phyloP scores from a whole-genome alignment of 1,139 yeast species.

The Sugiyamaella japonica region DNA sequence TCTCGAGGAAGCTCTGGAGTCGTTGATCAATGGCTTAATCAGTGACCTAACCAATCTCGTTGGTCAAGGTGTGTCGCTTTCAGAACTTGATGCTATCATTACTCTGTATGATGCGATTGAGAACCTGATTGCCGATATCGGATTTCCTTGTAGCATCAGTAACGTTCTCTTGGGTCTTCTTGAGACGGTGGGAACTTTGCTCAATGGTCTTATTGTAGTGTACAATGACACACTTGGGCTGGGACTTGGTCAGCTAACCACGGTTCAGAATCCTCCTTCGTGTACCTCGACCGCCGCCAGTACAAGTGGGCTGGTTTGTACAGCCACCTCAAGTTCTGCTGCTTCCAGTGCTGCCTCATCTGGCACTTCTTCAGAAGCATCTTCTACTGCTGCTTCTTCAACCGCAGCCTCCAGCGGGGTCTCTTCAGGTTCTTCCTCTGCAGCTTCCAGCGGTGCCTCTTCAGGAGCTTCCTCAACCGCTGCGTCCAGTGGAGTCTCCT shows the following conservation, averaged over 20 bases:
- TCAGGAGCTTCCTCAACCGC: no score
- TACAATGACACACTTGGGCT: slow-evolving; percentile 9
- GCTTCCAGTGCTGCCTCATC: no score
- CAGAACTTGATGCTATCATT: slow-evolving; percentile 9
- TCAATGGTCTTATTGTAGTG: slow-evolving; percentile 3
- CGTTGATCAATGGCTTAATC: slow-evolving; percentile 3
- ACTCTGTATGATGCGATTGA: slow-evolving; percentile 7
- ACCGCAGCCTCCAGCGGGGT: no score
- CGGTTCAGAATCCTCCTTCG: slow-evolving; percentile 4
- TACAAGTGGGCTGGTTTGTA: no score
- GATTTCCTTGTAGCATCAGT: slow-evolving; percentile 5
- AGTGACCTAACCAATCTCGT: not conserved
- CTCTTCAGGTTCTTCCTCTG: no score
- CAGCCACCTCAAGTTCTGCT: no score
- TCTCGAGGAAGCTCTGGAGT: slow-evolving; percentile 1
- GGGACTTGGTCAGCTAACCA: slow-evolving; percentile 2
- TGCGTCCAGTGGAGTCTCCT: no score
- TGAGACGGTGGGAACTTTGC: not conserved
- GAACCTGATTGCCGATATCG: not conserved
- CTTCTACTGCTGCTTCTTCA: no score
- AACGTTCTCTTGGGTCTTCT: slow-evolving; percentile 2
- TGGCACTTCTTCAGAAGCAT: no score
- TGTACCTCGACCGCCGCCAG: no score
- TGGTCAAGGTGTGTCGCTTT: slow-evolving; percentile 2
- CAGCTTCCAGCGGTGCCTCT: no score